Evolutionary conservation across 129 eudicot genomes (phyloP).

Genomic region (Helichrysum umbraculigerum): DNA sequence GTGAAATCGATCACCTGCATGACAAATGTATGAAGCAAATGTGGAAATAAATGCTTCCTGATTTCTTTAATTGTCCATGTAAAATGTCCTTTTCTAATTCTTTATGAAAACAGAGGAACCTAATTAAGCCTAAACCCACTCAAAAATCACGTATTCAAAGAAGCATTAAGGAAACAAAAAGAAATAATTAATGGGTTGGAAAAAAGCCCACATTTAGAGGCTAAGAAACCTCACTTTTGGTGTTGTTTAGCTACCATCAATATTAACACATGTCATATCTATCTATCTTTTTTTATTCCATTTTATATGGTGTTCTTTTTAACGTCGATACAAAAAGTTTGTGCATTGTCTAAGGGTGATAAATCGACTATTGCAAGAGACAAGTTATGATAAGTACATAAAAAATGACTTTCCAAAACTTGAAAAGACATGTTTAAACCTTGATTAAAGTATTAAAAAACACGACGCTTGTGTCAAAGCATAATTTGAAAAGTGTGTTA

Average conservation of each 20-base stretch:
- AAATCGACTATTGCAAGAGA: neutral
- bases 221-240: slow-evolving; percentile 24
- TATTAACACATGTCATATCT: slow-evolving; percentile 19
- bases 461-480: neutral
- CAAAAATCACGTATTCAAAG: neutral
- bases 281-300: neutral
- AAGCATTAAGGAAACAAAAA: neutral
- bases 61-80: neutral
- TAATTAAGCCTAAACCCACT: neutral
- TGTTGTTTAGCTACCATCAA: slow-evolving; percentile 28
- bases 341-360: neutral
- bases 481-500: too few relatives aligned
- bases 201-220: slow-evolving; percentile 33
- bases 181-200: slow-evolving; percentile 19
- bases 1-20: neutral
- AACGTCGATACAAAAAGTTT: slow-evolving; percentile 16
- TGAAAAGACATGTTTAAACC: neutral
- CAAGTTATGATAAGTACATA: neutral
- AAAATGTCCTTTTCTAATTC: slow-evolving; percentile 10
- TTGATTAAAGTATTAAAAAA: neutral
- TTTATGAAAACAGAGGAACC: neutral
- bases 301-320: slow-evolving; percentile 11
- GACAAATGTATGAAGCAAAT: slow-evolving; percentile 10
- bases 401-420: neutral
- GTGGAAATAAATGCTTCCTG: neutral